Conservation (phyloP, 805 yeast genomes). For the Teunomyces tritomae region DNA sequence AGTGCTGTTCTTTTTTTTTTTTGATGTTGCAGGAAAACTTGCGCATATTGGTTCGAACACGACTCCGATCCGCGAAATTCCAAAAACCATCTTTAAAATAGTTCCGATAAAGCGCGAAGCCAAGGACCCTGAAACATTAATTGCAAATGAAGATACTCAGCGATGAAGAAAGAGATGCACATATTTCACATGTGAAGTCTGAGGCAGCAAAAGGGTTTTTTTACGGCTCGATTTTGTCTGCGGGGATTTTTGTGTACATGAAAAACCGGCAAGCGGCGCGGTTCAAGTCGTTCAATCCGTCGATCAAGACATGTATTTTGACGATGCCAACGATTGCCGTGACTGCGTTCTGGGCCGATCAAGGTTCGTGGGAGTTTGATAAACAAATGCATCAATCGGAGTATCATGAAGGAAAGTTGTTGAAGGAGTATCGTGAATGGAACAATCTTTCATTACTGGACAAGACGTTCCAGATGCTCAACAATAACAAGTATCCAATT, state of each 20-base stretch:
- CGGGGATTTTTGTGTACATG: conserved; percentile 32
- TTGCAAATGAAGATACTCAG: conserved; percentile 34
- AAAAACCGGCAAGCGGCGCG: conserved; percentile 31
- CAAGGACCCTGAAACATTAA: too few relatives aligned
- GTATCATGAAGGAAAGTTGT: conserved; percentile 22
- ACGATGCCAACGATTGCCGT: conserved; percentile 39
- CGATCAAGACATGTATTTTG: conserved; percentile 37
- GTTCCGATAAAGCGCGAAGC: too few relatives aligned
- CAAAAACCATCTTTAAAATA: too few relatives aligned
- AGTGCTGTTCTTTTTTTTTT: too few relatives aligned
- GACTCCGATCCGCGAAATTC: too few relatives aligned
- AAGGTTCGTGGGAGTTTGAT: conserved; percentile 45
- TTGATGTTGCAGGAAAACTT: too few relatives aligned
- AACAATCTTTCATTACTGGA: conserved; percentile 28
- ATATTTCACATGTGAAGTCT: conserved; percentile 28
- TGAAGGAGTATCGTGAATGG: conserved; percentile 39
- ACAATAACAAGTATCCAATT: conserved; percentile 35
- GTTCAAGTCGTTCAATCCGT: conserved; percentile 35
- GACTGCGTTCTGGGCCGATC: conserved; percentile 43
- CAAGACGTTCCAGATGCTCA: conserved; percentile 26
- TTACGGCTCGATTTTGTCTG: conserved; percentile 31
- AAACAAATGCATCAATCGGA: conserved; percentile 32
- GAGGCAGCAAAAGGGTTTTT: conserved; percentile 41
- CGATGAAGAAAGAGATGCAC: conserved; percentile 40
- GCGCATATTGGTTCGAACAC: too few relatives aligned